Conservation (phyloP, 257 asterid species). For the Plectranthus barbatus region DNA sequence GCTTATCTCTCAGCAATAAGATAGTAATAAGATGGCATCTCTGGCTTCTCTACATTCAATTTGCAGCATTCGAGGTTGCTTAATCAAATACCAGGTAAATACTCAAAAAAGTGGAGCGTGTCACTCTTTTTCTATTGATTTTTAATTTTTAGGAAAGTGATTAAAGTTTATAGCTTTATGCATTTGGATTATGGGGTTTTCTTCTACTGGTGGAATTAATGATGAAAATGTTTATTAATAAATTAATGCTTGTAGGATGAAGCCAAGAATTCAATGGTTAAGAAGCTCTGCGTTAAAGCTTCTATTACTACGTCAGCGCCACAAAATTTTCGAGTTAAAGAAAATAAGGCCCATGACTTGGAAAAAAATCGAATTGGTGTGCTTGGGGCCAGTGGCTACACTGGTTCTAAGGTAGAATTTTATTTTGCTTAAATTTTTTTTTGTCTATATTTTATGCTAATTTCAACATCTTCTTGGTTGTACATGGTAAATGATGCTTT, state of each 20-base stretch:
- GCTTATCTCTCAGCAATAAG: no score
- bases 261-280: constrained; percentile 17
- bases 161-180: not conserved
- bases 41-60: constrained; percentile 16
- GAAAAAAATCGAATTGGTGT: constrained; percentile 60
- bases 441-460: not conserved
- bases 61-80: constrained; percentile 2
- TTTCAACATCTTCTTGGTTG: not conserved
- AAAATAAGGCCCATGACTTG: constrained; percentile 26
- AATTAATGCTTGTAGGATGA: constrained; percentile 37
- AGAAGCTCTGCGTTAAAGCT: constrained; percentile 36
- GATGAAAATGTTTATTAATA: not conserved
- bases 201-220: not conserved
- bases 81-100: constrained; percentile 10
- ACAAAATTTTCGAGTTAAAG: constrained; percentile 29
- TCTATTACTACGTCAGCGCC: constrained; percentile 39
- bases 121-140: not conserved
- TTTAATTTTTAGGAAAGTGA: not conserved
- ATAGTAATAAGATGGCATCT: constrained; percentile 5
- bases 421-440: not conserved
- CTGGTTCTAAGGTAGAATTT: constrained; percentile 65
- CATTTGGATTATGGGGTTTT: constrained; percentile 1
- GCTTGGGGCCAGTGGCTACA: constrained; percentile 88
- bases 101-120: not conserved
- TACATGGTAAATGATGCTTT: not conserved